Conservation (phyloP, 2,329 filamentous ascomycete genomes). For the Huntiella bhutanensis region DNA sequence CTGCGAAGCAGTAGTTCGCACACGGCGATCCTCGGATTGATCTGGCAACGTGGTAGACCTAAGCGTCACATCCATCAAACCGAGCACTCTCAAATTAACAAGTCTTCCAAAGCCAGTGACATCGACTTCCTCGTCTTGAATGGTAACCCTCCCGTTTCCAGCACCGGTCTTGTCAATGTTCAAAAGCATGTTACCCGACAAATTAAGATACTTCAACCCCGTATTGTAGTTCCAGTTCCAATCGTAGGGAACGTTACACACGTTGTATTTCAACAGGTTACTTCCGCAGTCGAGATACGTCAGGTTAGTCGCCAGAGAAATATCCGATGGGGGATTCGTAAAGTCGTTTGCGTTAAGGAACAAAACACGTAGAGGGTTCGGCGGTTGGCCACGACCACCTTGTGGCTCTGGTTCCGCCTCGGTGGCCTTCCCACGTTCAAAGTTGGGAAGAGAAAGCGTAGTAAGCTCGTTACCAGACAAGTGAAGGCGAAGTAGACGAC, state of each 20-base stretch:
- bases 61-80: conserved; percentile 93
- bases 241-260: conserved; percentile 96
- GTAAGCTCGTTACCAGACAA: conserved; percentile 89
- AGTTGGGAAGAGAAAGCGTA: conserved; percentile 76
- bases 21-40: conserved; percentile 82
- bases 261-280: conserved; percentile 94
- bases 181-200: conserved; percentile 89
- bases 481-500: conserved; percentile 77
- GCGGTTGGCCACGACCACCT: background rate
- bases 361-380: conserved; percentile 63
- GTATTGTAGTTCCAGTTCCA: conserved; percentile 99
- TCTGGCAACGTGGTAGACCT: conserved; percentile 87
- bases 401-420: conserved; percentile 32
- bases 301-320: conserved; percentile 83
- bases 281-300: conserved; percentile 86
- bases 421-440: conserved; percentile 35
- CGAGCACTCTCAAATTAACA: conserved; percentile 66
- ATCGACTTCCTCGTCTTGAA: conserved; percentile 2
- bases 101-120: conserved; percentile 82
- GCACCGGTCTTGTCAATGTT: conserved; percentile 56
- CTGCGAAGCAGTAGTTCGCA: conserved; percentile 87
- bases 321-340: conserved; percentile 83
- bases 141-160: conserved; percentile 1
- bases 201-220: conserved; percentile 81
- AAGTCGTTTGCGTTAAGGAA: conserved; percentile 98